Conservation (phyloP, 2,329 filamentous ascomycete species). For the Ophiocordyceps camponoti-saundersi region DNA sequence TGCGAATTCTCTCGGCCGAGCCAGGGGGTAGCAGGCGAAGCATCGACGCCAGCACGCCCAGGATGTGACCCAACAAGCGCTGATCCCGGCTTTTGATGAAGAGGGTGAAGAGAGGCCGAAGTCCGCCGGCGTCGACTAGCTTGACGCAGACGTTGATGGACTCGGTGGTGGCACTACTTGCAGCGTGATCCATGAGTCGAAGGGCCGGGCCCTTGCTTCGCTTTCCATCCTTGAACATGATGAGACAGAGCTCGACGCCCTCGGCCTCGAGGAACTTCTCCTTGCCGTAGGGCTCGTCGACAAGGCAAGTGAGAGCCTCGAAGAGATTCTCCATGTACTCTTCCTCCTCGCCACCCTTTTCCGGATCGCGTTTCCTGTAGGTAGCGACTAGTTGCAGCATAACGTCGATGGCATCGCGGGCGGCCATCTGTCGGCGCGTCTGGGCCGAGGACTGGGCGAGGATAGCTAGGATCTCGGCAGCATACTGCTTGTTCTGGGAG, state of each 20-base stretch:
- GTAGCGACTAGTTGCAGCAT: conserved; percentile 69
- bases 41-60: conserved; percentile 72
- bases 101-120: conserved; percentile 71
- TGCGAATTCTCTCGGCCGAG: conserved; percentile 62
- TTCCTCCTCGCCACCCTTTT: conserved; percentile 74
- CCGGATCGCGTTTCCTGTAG: conserved; percentile 75
- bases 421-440: conserved; percentile 46
- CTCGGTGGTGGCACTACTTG: conserved; percentile 22
- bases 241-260: conserved; percentile 75
- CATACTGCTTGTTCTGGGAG: conserved; percentile 87
- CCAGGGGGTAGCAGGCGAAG: conserved; percentile 64
- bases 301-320: conserved; percentile 66
- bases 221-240: conserved; percentile 84
- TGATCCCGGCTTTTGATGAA: conserved; percentile 73
- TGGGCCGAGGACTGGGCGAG: conserved; percentile 57
- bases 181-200: conserved; percentile 71
- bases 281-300: conserved; percentile 61
- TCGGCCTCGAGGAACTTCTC: conserved; percentile 73
- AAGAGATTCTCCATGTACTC: conserved; percentile 94
- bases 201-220: conserved; percentile 64
- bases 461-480: conserved; percentile 81
- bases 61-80: conserved; percentile 57
- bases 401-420: conserved; percentile 56
- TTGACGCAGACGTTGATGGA: conserved; percentile 51
- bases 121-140: conserved; percentile 65